Percentiles rank a stretch among this genome's conserved stretches.
Evolutionary conservation across 2,329 filamentous ascomycete genomes (phyloP).

Genomic region (Coniella vitis): DNA sequence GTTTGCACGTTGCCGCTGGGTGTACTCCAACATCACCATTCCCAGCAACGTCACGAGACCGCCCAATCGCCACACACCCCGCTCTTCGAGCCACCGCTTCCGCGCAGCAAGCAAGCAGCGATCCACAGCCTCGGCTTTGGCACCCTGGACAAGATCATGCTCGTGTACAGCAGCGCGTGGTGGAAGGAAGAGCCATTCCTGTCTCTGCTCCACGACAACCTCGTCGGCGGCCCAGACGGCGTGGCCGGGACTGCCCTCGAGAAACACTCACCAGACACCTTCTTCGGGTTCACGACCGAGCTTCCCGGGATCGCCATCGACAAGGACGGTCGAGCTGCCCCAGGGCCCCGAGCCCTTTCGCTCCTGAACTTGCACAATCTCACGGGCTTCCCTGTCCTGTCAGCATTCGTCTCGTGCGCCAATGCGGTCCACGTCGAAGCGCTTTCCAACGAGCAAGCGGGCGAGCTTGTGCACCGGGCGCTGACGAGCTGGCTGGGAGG

Average conservation of each 20-base stretch:
- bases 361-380: constrained; percentile 6
- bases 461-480: not conserved
- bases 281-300: constrained; percentile 6
- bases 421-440: constrained; percentile 1
- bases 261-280: not conserved
- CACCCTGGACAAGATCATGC: constrained; percentile 10
- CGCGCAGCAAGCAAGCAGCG: not conserved
- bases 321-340: not conserved
- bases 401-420: constrained; percentile 9
- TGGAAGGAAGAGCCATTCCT: constrained; percentile 5
- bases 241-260: not conserved
- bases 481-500: constrained; percentile 6
- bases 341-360: constrained; percentile 1
- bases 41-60: too few species aligned
- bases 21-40: constrained; percentile 2
- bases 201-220: not conserved
- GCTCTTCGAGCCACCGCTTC: constrained; percentile 4
- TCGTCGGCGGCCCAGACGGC: constrained; percentile 3
- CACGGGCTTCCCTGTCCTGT: constrained; percentile 7
- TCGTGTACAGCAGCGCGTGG: constrained; percentile 4
- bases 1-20: constrained; percentile 7
- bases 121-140: constrained; percentile 6
- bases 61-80: not conserved
- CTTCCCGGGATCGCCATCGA: constrained; percentile 3
- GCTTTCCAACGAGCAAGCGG: constrained; percentile 7